Base-by-base conservation (phyloP, 306 rosid species). In the Cicer bijugum region DNA sequence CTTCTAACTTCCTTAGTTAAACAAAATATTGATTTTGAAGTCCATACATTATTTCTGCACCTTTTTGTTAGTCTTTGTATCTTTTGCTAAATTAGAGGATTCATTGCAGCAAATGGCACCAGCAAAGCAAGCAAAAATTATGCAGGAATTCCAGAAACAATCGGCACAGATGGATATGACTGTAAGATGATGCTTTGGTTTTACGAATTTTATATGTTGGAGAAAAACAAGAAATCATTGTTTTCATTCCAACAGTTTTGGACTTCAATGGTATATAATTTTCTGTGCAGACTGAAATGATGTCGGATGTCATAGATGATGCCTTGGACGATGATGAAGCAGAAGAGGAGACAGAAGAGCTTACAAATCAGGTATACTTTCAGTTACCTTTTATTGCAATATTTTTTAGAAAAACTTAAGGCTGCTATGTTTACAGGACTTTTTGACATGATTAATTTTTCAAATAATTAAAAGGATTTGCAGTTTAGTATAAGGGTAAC, bases 91-190 rank as follows among this genome's bases (percentile, higher is more conserved):
- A 50, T 81, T 72, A 35, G 66, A 50, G 74, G 28, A 70, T 78
- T 79, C 55, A 72, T 78, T 85, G 89, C 92, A 95, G 99, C 97
- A 95, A 90, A 92, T 95, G 97, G 89, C 9, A 40, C 99, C 99
- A 3, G 87, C 84, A 52, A 90, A 92, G 82, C 99, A 95, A 77
- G 97, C 93, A 42, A 86, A 89, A 78, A 65, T 90, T 71, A 78
- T 95, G 2, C 86, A 33, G 52, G 96, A 95, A 63, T 95, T 95
- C 83, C 99, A 95, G 85, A 95, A 84, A 86, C 97, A 95, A 77
- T 90, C 97, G 11, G 97, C 97, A n/a, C 97, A 92, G 80, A 95
- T 95, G 97, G 99, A 95, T 85, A 95, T 95, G 99, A 90, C 97
- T 69, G 97, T 95, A 92, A 86, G 96, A 84, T 71, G 67, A 43